These are phyloP conservation scores for Fusarium armeniacum DNA, from an alignment of 2,329 filamentous ascomycete genomes.

Conservation along the genomic window DNA sequence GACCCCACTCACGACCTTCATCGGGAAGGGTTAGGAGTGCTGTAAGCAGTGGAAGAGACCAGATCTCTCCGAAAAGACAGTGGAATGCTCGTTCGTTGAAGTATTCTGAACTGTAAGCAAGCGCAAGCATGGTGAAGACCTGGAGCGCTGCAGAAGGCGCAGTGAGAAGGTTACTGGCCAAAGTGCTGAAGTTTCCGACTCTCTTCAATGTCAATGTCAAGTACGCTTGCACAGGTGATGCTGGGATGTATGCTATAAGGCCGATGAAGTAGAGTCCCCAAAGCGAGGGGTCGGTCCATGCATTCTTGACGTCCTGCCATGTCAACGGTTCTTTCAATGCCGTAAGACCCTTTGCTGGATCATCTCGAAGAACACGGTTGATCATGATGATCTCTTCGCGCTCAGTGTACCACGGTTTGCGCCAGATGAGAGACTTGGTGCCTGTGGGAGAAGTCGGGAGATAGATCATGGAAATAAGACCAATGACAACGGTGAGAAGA, in stretches of 20 bases:
- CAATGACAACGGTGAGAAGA: slow-evolving; percentile 66
- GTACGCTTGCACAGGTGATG: slow-evolving; percentile 63
- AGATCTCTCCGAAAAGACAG: slow-evolving; percentile 66
- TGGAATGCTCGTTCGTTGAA: slow-evolving; percentile 69
- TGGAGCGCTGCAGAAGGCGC: slow-evolving; percentile 70
- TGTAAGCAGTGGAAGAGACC: slow-evolving; percentile 66
- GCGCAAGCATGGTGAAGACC: slow-evolving; percentile 68
- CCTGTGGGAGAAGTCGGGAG: slow-evolving; percentile 75
- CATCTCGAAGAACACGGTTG: slow-evolving; percentile 69
- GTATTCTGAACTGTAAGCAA: slow-evolving; percentile 68
- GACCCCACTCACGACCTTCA: slow-evolving; percentile 63
- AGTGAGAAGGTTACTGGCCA: slow-evolving; percentile 73
- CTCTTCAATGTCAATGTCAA: slow-evolving; percentile 69
- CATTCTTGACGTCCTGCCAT: slow-evolving; percentile 59
- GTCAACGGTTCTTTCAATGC: slow-evolving; percentile 60
- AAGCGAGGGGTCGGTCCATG: slow-evolving; percentile 62
- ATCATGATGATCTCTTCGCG: slow-evolving; percentile 78
- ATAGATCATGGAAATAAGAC: slow-evolving; percentile 68
- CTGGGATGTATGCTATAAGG: slow-evolving; percentile 64
- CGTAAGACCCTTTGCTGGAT: slow-evolving; percentile 67
- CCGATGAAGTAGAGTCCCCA: slow-evolving; percentile 67
- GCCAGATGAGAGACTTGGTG: slow-evolving; percentile 72
- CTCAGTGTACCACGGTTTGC: slow-evolving; percentile 76
- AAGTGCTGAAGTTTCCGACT: slow-evolving; percentile 67
- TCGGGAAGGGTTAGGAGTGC: slow-evolving; percentile 65